These are phyloP conservation scores for Agarophyton chilense DNA, from an alignment of 23 red algal genomes.

Conservation along the genomic window DNA sequence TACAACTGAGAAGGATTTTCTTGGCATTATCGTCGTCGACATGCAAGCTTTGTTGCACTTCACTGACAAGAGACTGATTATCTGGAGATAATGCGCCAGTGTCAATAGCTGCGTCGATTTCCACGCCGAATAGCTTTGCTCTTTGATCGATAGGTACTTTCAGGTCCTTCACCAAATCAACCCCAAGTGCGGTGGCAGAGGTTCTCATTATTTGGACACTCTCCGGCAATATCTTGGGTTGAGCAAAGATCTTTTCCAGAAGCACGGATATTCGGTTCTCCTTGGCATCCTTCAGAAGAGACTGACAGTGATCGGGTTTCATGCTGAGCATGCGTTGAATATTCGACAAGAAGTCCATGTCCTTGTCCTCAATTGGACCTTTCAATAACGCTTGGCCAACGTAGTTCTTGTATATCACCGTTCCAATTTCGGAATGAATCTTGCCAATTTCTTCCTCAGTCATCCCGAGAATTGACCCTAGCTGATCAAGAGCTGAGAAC, in stretches of 20 bases:
- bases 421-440: slow-evolving; percentile 95
- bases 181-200: slow-evolving; percentile 62
- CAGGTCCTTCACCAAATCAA: slow-evolving; percentile 91
- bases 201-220: slow-evolving; percentile 80
- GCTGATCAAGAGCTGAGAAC: slow-evolving; percentile 82
- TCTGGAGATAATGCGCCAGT: slow-evolving; percentile 82
- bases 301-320: slow-evolving; percentile 77
- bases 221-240: slow-evolving; percentile 77
- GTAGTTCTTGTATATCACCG: slow-evolving; percentile 97
- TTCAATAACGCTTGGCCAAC: slow-evolving; percentile 79
- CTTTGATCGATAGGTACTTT: slow-evolving; percentile 70
- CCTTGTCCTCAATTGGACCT: slow-evolving; percentile 85
- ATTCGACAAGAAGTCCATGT: slow-evolving; percentile 85
- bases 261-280: slow-evolving; percentile 74
- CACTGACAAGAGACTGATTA: slow-evolving; percentile 75
- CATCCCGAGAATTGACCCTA: slow-evolving; percentile 90
- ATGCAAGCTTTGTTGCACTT: slow-evolving; percentile 66
- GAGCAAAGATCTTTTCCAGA: slow-evolving; percentile 77
- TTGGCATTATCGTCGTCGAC: slow-evolving; percentile 73
- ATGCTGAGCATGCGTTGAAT: slow-evolving; percentile 92
- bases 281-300: slow-evolving; percentile 88
- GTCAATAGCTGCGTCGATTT: slow-evolving; percentile 97
- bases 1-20: slow-evolving; percentile 83
- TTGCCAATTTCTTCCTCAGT: slow-evolving; percentile 85
- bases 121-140: slow-evolving; percentile 74